Evolutionary conservation across 306 rosid genomes (phyloP).

Genomic region (Glycine tomentella): DNA sequence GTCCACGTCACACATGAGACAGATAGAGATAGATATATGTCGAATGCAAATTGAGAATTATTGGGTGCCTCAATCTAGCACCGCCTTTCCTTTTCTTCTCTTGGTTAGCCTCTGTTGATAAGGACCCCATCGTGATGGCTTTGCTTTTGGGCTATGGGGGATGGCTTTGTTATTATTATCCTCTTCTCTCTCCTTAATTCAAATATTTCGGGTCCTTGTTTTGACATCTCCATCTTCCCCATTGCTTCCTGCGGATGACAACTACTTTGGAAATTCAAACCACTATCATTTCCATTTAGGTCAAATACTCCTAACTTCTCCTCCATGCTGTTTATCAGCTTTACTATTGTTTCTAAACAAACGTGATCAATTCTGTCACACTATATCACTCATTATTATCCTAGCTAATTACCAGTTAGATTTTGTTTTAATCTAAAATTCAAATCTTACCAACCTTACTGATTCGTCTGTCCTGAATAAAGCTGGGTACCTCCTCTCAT

Average conservation of each 20-base stretch:
- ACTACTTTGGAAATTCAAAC: conserved; percentile 24
- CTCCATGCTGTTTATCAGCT: not conserved
- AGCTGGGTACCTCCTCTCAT: not conserved
- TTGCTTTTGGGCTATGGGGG: conserved; percentile 64
- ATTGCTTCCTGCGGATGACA: conserved; percentile 10
- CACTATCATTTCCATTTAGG: not conserved
- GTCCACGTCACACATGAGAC: conserved; percentile 57
- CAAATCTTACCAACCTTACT: not conserved
- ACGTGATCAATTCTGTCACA: too few relatives aligned
- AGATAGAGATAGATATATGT: conserved; percentile 41
- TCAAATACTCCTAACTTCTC: not conserved
- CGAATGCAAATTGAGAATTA: conserved; percentile 39
- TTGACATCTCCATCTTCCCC: conserved; percentile 49
- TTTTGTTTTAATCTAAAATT: not conserved
- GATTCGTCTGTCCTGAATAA: not conserved
- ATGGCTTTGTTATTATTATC: conserved; percentile 18
- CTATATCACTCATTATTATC: too few relatives aligned
- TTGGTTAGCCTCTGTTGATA: conserved; percentile 42
- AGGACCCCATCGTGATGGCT: conserved; percentile 53
- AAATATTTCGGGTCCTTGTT: conserved; percentile 44
- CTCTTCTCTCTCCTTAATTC: conserved; percentile 5
- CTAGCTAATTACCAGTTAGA: not conserved
- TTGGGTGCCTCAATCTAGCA: conserved; percentile 56
- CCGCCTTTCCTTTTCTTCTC: conserved; percentile 52
- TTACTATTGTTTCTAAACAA: not conserved